Base-by-base conservation (phyloP, 352 stramenopile genomes). In the Thraustochytrium striatum region DNA sequence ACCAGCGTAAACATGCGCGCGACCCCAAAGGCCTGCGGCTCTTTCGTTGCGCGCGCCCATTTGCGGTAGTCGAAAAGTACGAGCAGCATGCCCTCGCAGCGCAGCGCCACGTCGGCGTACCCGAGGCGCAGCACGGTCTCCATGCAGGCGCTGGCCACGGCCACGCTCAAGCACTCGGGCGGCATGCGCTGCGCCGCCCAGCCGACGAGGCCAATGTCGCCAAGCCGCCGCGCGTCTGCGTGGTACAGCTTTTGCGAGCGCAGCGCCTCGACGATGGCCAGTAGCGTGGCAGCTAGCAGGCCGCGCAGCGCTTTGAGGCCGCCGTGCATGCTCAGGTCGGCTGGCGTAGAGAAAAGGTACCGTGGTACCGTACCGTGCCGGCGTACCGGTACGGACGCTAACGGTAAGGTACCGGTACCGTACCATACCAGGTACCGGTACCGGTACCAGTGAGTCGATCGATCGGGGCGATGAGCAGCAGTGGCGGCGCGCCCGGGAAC, bases 31-130 rank as follows among this genome's bases (percentile, higher is more conserved):
- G 8, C 30, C 39, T 75, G 65, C n/a, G 30, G 19, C 21, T 16
- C 19, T 30, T 39, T 13, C 2, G 39, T 3, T 11, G 65, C 16
- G 11, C 52, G 30, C 65, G n/a, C 52, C 65, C 65, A 75, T 11
- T n/a, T 61, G 28, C 36, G 44, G 36, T 75, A 44, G 44, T 75
- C 65, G 19, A 75, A 75, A 28, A 75, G 36, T n/a, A 75, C 65
- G 9, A 75, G 65, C n/a, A n/a, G n/a, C 2, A 62, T 39, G 41
- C 65, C 65, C 21, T 75, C 65, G 21, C 43, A 61, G 35, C 65
- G 44, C 8, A 75, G 65, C 3, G 11, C 5, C 0, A 75, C 44
- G 47, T 75, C 65, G 5, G 32, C 65, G 25, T 21, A 9, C 3
- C 65, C 65, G 36, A 75, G 28, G 30, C 44, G 65, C 44, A 75